Base-by-base conservation (phyloP, 352 stramenopile genomes). In the Phytopythium chamaehyphon region DNA sequence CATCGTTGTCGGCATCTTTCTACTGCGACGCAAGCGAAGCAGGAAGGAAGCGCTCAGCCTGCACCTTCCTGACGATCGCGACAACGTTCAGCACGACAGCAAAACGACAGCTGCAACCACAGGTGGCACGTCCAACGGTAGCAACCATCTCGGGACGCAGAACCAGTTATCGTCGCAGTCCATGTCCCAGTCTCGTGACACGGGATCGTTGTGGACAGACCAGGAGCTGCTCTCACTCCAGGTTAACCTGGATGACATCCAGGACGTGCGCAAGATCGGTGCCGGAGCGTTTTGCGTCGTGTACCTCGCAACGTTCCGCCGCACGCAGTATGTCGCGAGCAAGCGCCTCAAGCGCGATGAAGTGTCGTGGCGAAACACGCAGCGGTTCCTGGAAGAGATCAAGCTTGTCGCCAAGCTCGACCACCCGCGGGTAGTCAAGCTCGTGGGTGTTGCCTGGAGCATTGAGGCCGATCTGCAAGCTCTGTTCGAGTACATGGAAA, bases 401-500 rank as follows among this genome's bases (percentile, higher is more conserved):
- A 80, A 84, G 28, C 44, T 85, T 28, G 64, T 66, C 3, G 51
- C 70, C 12, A 67, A 68, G 35, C 55, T 88, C 23, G 62, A 78
- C 35, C 76, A 83, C 26, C 69, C 71, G 28, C 74, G 63, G 3
- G 46, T 86, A 12, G 76, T 88, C 9, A 43, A 39, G n/a, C 60
- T 86, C 23, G 40, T 88, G 15, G 76, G 73, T n/a, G 74, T 78
- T 21, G 64, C 70, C 10, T 88, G 73, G 73, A 81, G 69, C 4
- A 77, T 72, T 33, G 63, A 80, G 38, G 65, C 66, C 10, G 73
- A 86, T 44, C 37, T 86, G 0, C 70, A 84, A 54, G 77, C 69
- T 6, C 40, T 89, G 14, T 84, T 83, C 44, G 75, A 89, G 57
- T 89, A 83, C 54, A 81, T 86, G 75, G 47, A 74, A 1, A 66